Percentiles rank a stretch among this genome's conserved stretches.
Conservation (phyloP, 371 early-diverging fungal species). For the Sanchytrium tribonematis region DNA sequence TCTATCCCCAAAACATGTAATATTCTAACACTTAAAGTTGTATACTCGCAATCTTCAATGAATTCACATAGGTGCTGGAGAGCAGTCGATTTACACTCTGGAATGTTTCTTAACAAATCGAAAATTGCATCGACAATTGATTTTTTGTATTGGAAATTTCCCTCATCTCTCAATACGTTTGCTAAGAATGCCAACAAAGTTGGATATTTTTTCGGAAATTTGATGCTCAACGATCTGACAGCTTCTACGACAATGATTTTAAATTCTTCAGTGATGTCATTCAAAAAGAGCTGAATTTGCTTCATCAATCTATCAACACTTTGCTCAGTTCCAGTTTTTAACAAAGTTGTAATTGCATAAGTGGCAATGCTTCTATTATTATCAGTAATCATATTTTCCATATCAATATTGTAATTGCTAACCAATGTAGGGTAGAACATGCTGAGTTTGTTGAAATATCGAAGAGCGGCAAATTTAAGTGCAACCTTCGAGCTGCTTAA, state of each 20-base stretch:
- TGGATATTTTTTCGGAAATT: conserved; percentile 81
- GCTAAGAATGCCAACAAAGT: conserved; percentile 74
- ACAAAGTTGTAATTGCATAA: conserved; percentile 86
- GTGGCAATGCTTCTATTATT: conserved; percentile 86
- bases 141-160: conserved; percentile 81
- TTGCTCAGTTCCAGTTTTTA: conserved; percentile 93
- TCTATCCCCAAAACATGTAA: conserved; percentile 74
- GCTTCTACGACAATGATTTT: conserved; percentile 92
- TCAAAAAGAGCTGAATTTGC: conserved; percentile 82
- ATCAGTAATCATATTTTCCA: conserved; percentile 85
- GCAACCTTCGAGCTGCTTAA: conserved; percentile 67
- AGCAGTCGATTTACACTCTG: conserved; percentile 72
- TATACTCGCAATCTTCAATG: conserved; percentile 95
- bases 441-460: conserved; percentile 70
- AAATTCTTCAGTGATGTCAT: conserved; percentile 90
- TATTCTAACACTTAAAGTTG: conserved; percentile 76
- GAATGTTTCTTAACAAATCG: conserved; percentile 68
- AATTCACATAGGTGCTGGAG: conserved; percentile 88
- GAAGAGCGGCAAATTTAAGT: conserved; percentile 80
- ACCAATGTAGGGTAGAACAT: conserved; percentile 61
- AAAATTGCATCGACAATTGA: conserved; percentile 86
- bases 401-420: conserved; percentile 74
- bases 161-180: conserved; percentile 77
- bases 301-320: conserved; percentile 90
- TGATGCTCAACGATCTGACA: conserved; percentile 67